These are phyloP conservation scores for Picochlorum sp. DNA, from an alignment of 139 green algal species.

Conservation along the genomic window DNA sequence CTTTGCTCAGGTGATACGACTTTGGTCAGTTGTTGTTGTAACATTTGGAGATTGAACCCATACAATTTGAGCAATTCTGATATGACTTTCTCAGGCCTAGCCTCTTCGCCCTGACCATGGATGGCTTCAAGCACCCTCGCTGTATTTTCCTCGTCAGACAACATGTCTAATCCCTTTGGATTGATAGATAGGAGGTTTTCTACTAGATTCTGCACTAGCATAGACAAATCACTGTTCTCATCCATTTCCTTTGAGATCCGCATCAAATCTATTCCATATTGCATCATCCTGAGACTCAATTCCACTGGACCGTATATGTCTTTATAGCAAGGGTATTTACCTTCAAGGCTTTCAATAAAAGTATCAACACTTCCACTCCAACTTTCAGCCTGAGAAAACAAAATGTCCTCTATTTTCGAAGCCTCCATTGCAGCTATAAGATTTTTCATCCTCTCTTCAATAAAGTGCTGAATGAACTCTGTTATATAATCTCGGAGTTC, in stretches of 20 bases:
- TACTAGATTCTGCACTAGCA: not conserved
- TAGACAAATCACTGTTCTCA: not conserved
- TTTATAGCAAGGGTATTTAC: conserved; percentile 57
- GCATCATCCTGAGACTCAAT: conserved; percentile 59
- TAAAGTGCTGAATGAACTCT: conserved; percentile 9
- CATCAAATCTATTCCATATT: conserved; percentile 53
- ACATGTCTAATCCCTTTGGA: not conserved
- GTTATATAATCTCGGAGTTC: not conserved
- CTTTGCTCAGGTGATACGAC: too few species aligned
- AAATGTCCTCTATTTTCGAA: conserved; percentile 7
- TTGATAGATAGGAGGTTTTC: conserved; percentile 1
- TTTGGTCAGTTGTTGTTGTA: too few species aligned
- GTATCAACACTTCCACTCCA: conserved; percentile 42
- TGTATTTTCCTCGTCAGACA: too few species aligned
- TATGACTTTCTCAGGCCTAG: too few species aligned
- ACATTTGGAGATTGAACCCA: too few species aligned
- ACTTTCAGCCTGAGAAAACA: conserved; percentile 3
- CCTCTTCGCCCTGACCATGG: too few species aligned
- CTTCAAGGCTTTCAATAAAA: conserved; percentile 39
- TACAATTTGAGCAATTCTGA: too few species aligned
- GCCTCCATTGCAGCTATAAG: not conserved
- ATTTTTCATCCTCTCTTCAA: not conserved
- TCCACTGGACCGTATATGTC: conserved; percentile 80
- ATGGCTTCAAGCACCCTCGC: too few species aligned
- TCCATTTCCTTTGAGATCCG: not conserved